phyloP scores from a whole-genome alignment of 768 basidiomycete genomes.

The Lactifluus piperatus region DNA sequence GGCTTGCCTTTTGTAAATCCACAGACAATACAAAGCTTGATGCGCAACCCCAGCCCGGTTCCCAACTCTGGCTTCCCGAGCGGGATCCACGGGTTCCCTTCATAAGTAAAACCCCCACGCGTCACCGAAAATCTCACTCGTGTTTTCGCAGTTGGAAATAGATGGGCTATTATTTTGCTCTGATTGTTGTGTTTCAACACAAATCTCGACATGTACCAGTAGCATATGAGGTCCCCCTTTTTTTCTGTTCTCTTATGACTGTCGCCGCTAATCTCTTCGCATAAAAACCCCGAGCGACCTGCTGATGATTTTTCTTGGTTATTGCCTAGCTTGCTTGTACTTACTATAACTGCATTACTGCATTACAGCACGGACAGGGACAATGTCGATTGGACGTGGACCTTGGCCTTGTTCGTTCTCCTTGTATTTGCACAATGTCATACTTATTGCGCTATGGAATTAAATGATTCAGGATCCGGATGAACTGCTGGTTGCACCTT shows the following conservation, averaged over 20 bases:
- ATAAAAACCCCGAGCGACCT: not conserved
- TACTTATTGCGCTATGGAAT: slow-evolving; percentile 15
- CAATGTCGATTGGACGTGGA: slow-evolving; percentile 47
- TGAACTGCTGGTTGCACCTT: no score
- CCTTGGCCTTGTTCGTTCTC: slow-evolving; percentile 39
- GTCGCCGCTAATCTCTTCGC: slow-evolving; percentile 2
- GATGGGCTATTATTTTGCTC: not conserved
- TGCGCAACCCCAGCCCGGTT: slow-evolving; percentile 71
- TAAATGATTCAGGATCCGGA: no score
- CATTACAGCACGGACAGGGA: slow-evolving; percentile 34
- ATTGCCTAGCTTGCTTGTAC: slow-evolving; percentile 20
- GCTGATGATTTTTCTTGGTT: slow-evolving; percentile 5
- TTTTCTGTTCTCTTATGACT: not conserved
- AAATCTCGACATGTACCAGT: slow-evolving; percentile 4
- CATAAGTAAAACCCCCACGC: slow-evolving; percentile 15
- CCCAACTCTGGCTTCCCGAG: slow-evolving; percentile 33
- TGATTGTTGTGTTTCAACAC: not conserved
- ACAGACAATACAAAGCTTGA: slow-evolving; percentile 80
- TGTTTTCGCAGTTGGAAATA: slow-evolving; percentile 7
- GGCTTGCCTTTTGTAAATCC: slow-evolving; percentile 45
- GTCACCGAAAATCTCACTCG: not conserved
- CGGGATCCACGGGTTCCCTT: slow-evolving; percentile 16
- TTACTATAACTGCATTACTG: slow-evolving; percentile 23
- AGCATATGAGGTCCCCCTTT: not conserved
- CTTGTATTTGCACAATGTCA: slow-evolving; percentile 35